phyloP scores from a whole-genome alignment of 441 rosid genomes.

The Oxalis stricta region DNA sequence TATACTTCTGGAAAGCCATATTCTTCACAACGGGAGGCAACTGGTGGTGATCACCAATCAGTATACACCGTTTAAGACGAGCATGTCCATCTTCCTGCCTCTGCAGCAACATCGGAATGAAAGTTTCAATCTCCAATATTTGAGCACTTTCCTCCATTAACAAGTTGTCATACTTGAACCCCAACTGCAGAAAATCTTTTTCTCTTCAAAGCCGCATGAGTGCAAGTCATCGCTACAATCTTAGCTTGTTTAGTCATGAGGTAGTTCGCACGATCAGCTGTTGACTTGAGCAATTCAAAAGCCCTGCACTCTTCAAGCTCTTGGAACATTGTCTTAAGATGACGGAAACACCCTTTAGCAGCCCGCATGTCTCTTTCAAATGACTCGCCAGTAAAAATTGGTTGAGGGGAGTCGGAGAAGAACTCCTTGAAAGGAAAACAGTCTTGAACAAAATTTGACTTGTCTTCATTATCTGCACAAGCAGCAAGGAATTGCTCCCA shows the following conservation, averaged over 20 bases:
- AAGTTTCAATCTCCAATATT: slow-evolving; percentile 94
- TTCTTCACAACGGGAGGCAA: slow-evolving; percentile 98
- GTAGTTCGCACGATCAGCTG: slow-evolving; percentile 98
- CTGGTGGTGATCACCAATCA: slow-evolving; percentile 98
- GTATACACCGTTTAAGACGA: slow-evolving; percentile 93
- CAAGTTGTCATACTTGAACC: slow-evolving; percentile 95
- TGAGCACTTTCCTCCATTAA: slow-evolving; percentile 99
- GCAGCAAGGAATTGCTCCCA: slow-evolving; percentile 96
- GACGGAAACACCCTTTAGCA: slow-evolving; percentile 89
- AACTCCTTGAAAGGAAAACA: slow-evolving; percentile 88
- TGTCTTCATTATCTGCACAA: slow-evolving; percentile 69
- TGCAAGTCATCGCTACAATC: slow-evolving; percentile 99
- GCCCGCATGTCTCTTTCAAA: slow-evolving; percentile 92
- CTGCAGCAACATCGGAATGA: slow-evolving; percentile 98
- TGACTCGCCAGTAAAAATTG: slow-evolving; percentile 71
- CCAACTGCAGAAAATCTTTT: slow-evolving; percentile 94
- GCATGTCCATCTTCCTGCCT: slow-evolving; percentile 98
- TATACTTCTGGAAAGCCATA: slow-evolving; percentile 99
- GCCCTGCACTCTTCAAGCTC: slow-evolving; percentile 99
- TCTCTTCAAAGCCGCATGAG: slow-evolving; percentile 96
- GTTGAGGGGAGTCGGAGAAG: slow-evolving; percentile 72
- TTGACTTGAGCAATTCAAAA: slow-evolving; percentile 96
- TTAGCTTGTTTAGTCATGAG: slow-evolving; percentile 98
- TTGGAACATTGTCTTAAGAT: slow-evolving; percentile 87
- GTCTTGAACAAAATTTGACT: slow-evolving; percentile 63